Evolutionary conservation across 2,329 filamentous ascomycete species (phyloP).

Genomic region (Pyricularia grisea): DNA sequence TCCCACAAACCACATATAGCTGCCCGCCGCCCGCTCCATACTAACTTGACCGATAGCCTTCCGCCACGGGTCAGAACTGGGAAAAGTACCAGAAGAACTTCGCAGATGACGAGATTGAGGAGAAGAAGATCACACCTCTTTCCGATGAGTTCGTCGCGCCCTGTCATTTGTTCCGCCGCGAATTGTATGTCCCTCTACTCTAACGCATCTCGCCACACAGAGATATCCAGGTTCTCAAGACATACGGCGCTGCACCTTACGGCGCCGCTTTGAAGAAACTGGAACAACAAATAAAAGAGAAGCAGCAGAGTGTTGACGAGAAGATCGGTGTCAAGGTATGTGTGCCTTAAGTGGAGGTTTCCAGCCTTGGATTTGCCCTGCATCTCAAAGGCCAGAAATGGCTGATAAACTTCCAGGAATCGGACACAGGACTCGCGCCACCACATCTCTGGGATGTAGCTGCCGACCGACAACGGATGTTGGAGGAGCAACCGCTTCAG

Average conservation of each 20-base stretch:
- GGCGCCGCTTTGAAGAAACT: conserved; percentile 91
- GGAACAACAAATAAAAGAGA: conserved; percentile 99
- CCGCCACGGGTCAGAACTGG: conserved; percentile 89
- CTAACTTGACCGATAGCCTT: conserved; percentile 57
- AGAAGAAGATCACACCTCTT: conserved; percentile 98
- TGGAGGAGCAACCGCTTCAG: conserved; percentile 94
- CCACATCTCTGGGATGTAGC: conserved; percentile 98
- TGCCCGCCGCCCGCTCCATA: conserved; percentile 4
- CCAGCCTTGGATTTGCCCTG: not conserved
- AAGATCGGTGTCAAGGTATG: conserved; percentile 83
- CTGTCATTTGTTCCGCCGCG: not conserved
- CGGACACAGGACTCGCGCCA: conserved; percentile 93
- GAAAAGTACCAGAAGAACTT: conserved; percentile 99
- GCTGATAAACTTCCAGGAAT: conserved; percentile 56
- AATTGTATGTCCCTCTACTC: conserved; percentile 9
- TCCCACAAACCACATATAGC: not conserved
- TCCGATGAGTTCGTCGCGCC: conserved; percentile 73
- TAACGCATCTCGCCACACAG: conserved; percentile 37
- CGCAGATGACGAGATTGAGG: conserved; percentile 91
- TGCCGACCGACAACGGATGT: conserved; percentile 96
- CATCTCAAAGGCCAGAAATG: not conserved
- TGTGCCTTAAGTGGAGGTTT: not conserved
- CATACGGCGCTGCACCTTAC: conserved; percentile 94
- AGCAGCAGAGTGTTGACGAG: conserved; percentile 95
- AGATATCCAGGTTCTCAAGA: conserved; percentile 98